These are phyloP conservation scores for Sphaceloma murrayae DNA, from an alignment of 2,329 filamentous ascomycete genomes.

Conservation along the genomic window DNA sequence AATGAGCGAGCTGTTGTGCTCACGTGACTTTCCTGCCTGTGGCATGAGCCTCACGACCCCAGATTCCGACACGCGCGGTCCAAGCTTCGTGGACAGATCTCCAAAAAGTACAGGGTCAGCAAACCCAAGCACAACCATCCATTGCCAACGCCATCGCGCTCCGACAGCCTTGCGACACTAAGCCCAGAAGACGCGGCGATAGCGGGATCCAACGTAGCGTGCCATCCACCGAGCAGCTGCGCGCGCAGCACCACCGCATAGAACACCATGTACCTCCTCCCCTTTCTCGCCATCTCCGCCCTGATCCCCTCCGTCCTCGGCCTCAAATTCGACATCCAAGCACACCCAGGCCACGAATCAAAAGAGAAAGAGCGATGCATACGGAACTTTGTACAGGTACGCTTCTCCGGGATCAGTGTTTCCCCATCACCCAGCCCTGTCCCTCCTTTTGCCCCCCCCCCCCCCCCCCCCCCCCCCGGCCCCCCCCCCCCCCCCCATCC, in stretches of 20 bases:
- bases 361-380: constrained; percentile 74
- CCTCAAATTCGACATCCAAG: constrained; percentile 87
- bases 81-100: not conserved
- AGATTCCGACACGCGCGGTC: not conserved
- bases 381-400: constrained; percentile 73
- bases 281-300: constrained; percentile 31
- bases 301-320: constrained; percentile 44
- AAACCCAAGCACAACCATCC: no score
- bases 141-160: no score
- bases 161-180: no score
- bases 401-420: not conserved
- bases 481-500: not conserved
- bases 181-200: no score
- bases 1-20: no score
- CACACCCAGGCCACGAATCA: constrained; percentile 53
- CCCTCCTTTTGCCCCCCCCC: not conserved
- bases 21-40: not conserved
- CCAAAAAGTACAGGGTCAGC: no score
- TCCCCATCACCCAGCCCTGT: not conserved
- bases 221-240: no score
- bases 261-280: constrained; percentile 23
- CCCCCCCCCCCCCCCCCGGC: not conserved
- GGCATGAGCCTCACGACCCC: not conserved
- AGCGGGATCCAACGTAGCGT: no score
- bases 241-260: constrained; percentile 8